Percentiles rank a stretch among this genome's conserved stretches.
Conservation (phyloP, 192 early-diverging fungal species). For the Backusella morwellensis region DNA sequence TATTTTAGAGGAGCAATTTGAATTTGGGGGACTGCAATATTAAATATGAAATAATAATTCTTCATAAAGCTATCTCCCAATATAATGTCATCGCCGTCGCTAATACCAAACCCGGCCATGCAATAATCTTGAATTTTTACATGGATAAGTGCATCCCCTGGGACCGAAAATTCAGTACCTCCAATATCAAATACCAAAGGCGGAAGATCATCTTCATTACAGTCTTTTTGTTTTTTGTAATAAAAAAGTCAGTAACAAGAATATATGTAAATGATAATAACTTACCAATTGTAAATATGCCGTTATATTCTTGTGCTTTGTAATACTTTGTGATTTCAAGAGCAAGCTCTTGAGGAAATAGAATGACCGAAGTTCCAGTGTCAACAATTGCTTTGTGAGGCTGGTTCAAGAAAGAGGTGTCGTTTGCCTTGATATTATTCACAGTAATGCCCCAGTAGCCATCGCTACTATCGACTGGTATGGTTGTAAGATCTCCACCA, state of each 20-base stretch:
- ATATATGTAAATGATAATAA: neutral
- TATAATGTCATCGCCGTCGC: slow-evolving; percentile 30
- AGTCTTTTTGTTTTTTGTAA: neutral
- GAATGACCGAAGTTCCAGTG: slow-evolving; percentile 59
- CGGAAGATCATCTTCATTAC: slow-evolving; percentile 10
- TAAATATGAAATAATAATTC: slow-evolving; percentile 47
- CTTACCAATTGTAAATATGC: neutral
- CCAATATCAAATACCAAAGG: slow-evolving; percentile 36
- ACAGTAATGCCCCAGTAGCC: slow-evolving; percentile 17
- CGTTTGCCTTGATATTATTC: neutral
- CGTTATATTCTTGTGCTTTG: neutral
- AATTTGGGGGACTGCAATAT: slow-evolving; percentile 26
- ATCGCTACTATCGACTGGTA: slow-evolving; percentile 32
- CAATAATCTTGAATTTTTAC: slow-evolving; percentile 25
- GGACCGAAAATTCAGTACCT: slow-evolving; percentile 27
- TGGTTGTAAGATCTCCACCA: slow-evolving; percentile 38
- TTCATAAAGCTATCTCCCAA: slow-evolving; percentile 51
- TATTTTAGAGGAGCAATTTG: slow-evolving; percentile 34
- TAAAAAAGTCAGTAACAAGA: neutral
- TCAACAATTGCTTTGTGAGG: slow-evolving; percentile 48
- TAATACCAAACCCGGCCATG: slow-evolving; percentile 31
- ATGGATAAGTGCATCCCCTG: slow-evolving; percentile 24
- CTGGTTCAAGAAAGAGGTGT: neutral
- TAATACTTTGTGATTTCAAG: slow-evolving; percentile 4
- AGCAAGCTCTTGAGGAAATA: slow-evolving; percentile 35